Percentiles rank a stretch among this genome's conserved stretches.
Conservation (phyloP, 441 rosid species). For the Pelargonium myrrhifolium region DNA sequence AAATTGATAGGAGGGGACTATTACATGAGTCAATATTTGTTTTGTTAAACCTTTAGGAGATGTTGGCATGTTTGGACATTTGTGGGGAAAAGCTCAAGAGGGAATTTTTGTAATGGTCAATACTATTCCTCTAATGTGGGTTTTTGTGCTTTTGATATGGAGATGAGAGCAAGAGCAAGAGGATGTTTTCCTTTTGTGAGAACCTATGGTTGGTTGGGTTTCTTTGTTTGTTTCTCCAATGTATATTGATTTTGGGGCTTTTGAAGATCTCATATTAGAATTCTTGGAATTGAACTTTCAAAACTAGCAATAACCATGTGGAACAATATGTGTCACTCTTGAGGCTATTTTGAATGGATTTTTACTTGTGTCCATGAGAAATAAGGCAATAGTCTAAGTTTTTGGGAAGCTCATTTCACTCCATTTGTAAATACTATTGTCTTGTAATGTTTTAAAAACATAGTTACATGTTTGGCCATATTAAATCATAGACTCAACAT, state of each 20-base stretch:
- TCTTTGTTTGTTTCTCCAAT: constrained; percentile 17
- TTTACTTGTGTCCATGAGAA: constrained; percentile 32
- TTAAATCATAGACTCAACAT: too few relatives aligned
- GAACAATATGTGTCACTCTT: constrained; percentile 15
- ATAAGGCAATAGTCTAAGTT: constrained; percentile 27
- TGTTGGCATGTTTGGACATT: constrained; percentile 14
- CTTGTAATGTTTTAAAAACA: too few relatives aligned
- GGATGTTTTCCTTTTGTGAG: background rate
- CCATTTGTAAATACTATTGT: constrained; percentile 9
- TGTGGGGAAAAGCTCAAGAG: background rate
- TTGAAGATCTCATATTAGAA: constrained; percentile 7
- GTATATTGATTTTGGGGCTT: constrained; percentile 21
- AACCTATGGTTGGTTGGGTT: background rate
- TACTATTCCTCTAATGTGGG: constrained; percentile 18
- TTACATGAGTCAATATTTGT: too few relatives aligned
- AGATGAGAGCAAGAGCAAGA: background rate
- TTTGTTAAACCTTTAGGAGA: background rate
- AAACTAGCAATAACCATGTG: background rate
- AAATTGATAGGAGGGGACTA: too few relatives aligned
- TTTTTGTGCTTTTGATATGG: constrained; percentile 22
- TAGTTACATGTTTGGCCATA: too few relatives aligned
- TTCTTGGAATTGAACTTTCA: constrained; percentile 6
- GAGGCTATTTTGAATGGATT: constrained; percentile 40
- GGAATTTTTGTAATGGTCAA: constrained; percentile 11
- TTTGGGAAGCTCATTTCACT: constrained; percentile 7